Percentiles rank a stretch among this genome's conserved stretches.
These are phyloP conservation scores for Pseudogymnoascus sp. DNA, from an alignment of 2,329 filamentous ascomycete genomes.

Conservation along the genomic window DNA sequence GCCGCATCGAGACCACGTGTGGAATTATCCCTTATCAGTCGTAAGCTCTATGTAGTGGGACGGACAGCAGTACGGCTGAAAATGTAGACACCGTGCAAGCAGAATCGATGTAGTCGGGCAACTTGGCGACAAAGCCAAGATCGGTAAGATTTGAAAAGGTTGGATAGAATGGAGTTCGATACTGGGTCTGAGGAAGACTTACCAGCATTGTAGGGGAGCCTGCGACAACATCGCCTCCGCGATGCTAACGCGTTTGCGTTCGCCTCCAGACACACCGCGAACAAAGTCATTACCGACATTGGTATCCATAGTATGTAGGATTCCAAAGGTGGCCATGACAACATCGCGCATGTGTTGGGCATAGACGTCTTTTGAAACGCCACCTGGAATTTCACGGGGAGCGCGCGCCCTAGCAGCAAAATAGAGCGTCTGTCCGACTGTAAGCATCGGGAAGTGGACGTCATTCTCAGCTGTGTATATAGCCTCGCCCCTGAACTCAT, in stretches of 20 bases:
- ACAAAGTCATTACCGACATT: conserved; percentile 49
- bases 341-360: conserved; percentile 34
- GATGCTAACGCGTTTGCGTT: conserved; percentile 51
- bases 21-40: conserved; percentile 54
- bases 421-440: too few relatives aligned
- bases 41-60: conserved; percentile 18
- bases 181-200: conserved; percentile 61
- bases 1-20: conserved; percentile 67
- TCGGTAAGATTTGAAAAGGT: conserved; percentile 52
- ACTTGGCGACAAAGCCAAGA: neutral
- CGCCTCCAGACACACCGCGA: conserved; percentile 50
- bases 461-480: too few relatives aligned
- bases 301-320: conserved; percentile 44
- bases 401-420: conserved; percentile 48
- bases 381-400: conserved; percentile 50
- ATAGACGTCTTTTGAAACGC: conserved; percentile 50
- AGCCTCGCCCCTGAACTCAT: too few relatives aligned
- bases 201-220: conserved; percentile 32
- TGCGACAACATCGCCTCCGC: conserved; percentile 33
- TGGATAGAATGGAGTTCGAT: conserved; percentile 59
- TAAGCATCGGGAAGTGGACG: too few relatives aligned
- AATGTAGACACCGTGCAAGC: neutral
- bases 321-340: conserved; percentile 53
- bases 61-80: neutral
- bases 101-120: neutral